Base-by-base conservation (phyloP, 1,284 basidiomycete genomes). In the Cutaneotrichosporon curvatum region DNA sequence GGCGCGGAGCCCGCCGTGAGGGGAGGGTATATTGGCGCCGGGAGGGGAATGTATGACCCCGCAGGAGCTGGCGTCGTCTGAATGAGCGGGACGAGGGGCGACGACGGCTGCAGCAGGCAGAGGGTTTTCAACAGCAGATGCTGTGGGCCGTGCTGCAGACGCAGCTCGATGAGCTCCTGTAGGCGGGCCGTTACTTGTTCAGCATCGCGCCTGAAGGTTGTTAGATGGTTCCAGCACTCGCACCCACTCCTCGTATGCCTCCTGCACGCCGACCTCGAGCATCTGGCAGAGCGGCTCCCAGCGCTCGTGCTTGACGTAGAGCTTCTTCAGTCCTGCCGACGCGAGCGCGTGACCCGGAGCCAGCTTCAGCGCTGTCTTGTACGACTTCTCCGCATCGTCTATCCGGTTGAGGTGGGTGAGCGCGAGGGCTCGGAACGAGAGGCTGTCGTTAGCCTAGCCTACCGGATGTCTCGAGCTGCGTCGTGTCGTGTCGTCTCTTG, bases 381-480 rank as follows among this genome's bases (percentile, higher is more conserved):
- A 92, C 22, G 79, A 77, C 88, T 91, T 81, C 75, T 92, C 88
- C 71, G 88, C 85, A 63, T 82, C 75, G 25, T 82, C 79, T 21
- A 74, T 66, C 43, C 85, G 78, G 21, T 80, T 79, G 3, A 90
- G 73, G 62, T 91, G 86, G 7, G 85, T 74, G 14, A 79, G 74
- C 0, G 90, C 81, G 12, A 91, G 70, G 2, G 82, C 90, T 19
- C 88, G 76, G 63, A 88, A 92, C 7, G 91, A 83, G 61, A 85
- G 79, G 7, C 89, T 94, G 61, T 4, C 9, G 45, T 45, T 37
- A 45, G 40, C 20, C 11, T n/a, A n/a, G n/a, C n/a, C n/a, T n/a
- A n/a, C n/a, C n/a, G n/a, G n/a, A n/a, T n/a, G n/a, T n/a, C n/a
- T 19, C n/a, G 32, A 33, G 32, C 32, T 33, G 30, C 30, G 30